Evolutionary conservation across 2,329 filamentous ascomycete genomes (phyloP).

Genomic region (Sporothrix inflata): DNA sequence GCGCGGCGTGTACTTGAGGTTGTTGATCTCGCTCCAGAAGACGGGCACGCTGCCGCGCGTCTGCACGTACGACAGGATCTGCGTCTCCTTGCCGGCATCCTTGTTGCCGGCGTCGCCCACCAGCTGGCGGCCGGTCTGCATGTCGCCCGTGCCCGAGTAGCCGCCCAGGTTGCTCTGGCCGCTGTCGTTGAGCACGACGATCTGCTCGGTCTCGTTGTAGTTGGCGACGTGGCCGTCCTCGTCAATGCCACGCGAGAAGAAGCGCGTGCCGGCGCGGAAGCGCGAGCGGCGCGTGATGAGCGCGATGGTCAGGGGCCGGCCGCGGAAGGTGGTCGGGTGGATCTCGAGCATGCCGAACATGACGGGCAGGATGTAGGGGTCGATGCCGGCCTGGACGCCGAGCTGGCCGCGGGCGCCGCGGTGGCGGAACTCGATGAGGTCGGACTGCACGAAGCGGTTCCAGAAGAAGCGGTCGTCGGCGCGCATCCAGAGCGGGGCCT

Average conservation of each 20-base stretch:
- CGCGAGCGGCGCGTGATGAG: conserved; percentile 89
- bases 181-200: conserved; percentile 84
- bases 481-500: conserved; percentile 80
- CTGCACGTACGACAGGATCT: conserved; percentile 93
- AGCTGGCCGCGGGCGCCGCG: conserved; percentile 63
- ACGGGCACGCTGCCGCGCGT: conserved; percentile 95
- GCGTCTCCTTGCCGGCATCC: conserved; percentile 67
- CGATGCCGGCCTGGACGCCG: conserved; percentile 73
- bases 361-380: conserved; percentile 92
- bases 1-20: conserved; percentile 86
- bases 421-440: conserved; percentile 85
- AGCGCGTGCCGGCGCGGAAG: conserved; percentile 86
- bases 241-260: conserved; percentile 92
- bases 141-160: conserved; percentile 75
- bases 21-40: conserved; percentile 96
- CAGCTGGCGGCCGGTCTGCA: conserved; percentile 69
- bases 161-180: conserved; percentile 72
- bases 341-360: conserved; percentile 98
- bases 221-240: conserved; percentile 96
- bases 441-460: conserved; percentile 90
- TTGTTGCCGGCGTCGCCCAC: conserved; percentile 46
- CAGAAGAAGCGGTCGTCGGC: conserved; percentile 98
- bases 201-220: conserved; percentile 97
- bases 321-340: conserved; percentile 81
- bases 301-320: conserved; percentile 78